phyloP scores from a whole-genome alignment of 345 rosid genomes.

The Kernera saxatilis region DNA sequence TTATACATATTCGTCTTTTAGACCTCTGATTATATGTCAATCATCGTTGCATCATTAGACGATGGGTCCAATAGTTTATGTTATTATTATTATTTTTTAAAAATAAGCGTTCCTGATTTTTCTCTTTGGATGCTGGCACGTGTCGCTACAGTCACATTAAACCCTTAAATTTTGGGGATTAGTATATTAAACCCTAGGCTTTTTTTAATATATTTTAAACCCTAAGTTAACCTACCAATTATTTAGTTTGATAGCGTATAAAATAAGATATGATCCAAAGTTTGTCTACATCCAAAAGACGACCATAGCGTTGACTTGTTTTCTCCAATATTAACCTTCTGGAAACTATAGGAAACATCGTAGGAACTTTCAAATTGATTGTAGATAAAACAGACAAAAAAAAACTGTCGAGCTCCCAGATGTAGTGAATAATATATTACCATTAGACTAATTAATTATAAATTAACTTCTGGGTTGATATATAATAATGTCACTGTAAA shows the following conservation, averaged over 20 bases:
- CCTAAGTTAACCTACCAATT: slow-evolving; percentile 22
- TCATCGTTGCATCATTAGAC: slow-evolving; percentile 6
- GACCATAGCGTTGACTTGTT: slow-evolving; percentile 28
- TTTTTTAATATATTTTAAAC: neutral
- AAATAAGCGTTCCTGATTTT: neutral
- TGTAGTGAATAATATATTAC: neutral
- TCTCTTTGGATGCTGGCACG: slow-evolving; percentile 20
- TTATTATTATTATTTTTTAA: neutral
- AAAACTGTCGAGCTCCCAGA: neutral
- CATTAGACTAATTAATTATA: neutral
- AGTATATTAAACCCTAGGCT: slow-evolving; percentile 20
- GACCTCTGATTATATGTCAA: neutral
- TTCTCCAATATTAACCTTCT: slow-evolving; percentile 19
- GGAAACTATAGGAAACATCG: slow-evolving; percentile 20
- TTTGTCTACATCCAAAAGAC: slow-evolving; percentile 17
- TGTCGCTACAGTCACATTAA: slow-evolving; percentile 6
- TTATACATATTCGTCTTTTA: too few relatives aligned
- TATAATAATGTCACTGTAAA: neutral
- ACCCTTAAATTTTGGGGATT: slow-evolving; percentile 9
- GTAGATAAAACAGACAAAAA: neutral
- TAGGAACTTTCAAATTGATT: slow-evolving; percentile 17
- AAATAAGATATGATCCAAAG: slow-evolving; percentile 15
- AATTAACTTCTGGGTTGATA: neutral
- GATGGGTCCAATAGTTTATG: slow-evolving; percentile 4
- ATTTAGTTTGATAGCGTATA: slow-evolving; percentile 15